phyloP scores from a whole-genome alignment of 2,329 filamentous ascomycete species.

The Microsporum canis region DNA sequence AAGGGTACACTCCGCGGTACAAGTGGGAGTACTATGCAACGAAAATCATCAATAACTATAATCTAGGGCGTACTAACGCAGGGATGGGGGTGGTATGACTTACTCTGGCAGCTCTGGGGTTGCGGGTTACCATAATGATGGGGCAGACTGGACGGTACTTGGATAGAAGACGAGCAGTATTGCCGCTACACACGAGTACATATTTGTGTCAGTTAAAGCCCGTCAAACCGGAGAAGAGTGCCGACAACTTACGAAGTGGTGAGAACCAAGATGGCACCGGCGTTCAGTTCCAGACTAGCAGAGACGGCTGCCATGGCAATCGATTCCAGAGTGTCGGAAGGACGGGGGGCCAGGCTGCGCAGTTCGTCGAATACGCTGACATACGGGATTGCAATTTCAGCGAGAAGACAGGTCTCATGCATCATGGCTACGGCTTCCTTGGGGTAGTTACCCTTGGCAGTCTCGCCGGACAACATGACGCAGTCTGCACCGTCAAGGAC shows the following conservation, averaged over 20 bases:
- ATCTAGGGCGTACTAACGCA: background rate
- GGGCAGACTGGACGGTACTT: constrained; percentile 99
- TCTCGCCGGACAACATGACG: constrained; percentile 99
- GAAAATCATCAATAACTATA: background rate
- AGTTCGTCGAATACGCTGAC: constrained; percentile 95
- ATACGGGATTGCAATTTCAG: constrained; percentile 95
- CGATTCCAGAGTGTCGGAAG: constrained; percentile 80
- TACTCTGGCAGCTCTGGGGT: constrained; percentile 62
- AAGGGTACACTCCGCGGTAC: constrained; percentile 96
- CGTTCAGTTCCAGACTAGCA: constrained; percentile 89
- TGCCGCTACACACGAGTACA: constrained; percentile 47
- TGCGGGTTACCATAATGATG: constrained; percentile 98
- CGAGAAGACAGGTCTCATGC: constrained; percentile 93
- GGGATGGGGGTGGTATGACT: constrained; percentile 19
- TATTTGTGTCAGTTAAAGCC: constrained; percentile 4
- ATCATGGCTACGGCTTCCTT: constrained; percentile 90
- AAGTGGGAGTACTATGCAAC: constrained; percentile 62
- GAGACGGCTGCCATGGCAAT: constrained; percentile 96
- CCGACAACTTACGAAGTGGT: constrained; percentile 61
- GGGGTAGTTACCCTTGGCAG: constrained; percentile 94
- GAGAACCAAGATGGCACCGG: constrained; percentile 88
- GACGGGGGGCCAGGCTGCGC: constrained; percentile 68
- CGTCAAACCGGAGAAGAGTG: constrained; percentile 15
- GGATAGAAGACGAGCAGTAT: constrained; percentile 86
- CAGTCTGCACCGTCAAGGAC: constrained; percentile 97